phyloP scores from a whole-genome alignment of 768 basidiomycete genomes.

The Xerocomellus chrysenteron region DNA sequence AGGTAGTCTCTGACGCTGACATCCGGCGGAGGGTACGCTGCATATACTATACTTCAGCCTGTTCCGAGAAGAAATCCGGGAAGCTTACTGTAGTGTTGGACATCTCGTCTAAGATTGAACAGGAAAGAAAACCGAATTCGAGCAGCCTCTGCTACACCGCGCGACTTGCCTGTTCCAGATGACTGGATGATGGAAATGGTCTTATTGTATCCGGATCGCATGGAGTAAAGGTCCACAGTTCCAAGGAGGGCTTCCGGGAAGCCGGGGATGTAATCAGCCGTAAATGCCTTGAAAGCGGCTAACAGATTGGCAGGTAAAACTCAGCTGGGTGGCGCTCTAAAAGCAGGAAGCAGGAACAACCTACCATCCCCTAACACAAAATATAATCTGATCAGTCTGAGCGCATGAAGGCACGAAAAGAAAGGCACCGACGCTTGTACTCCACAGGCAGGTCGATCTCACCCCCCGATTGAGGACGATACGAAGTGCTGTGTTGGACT shows the following conservation, averaged over 20 bases:
- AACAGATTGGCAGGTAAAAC: too few species aligned
- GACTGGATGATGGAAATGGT: neutral
- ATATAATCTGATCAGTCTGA: neutral
- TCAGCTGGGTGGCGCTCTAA: too few species aligned
- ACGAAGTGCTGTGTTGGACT: neutral
- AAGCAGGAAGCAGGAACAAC: too few species aligned
- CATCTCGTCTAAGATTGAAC: neutral
- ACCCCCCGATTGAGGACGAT: neutral
- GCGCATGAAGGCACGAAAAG: neutral
- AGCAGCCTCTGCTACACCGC: neutral
- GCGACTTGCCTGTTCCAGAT: neutral
- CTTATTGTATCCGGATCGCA: neutral
- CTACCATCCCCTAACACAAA: too few species aligned
- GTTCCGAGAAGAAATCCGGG: neutral
- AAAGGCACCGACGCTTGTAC: neutral
- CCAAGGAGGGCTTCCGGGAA: neutral
- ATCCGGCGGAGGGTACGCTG: neutral
- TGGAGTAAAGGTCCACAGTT: neutral
- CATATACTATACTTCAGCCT: neutral
- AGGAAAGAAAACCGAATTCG: neutral
- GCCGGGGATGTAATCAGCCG: rapidly evolving
- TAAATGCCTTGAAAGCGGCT: neutral
- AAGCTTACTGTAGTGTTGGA: neutral
- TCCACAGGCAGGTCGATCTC: too few species aligned
- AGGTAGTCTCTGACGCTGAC: neutral